These are phyloP conservation scores for Cladosporium oxysporum DNA, from an alignment of 2,329 filamentous ascomycete genomes.

Conservation along the genomic window DNA sequence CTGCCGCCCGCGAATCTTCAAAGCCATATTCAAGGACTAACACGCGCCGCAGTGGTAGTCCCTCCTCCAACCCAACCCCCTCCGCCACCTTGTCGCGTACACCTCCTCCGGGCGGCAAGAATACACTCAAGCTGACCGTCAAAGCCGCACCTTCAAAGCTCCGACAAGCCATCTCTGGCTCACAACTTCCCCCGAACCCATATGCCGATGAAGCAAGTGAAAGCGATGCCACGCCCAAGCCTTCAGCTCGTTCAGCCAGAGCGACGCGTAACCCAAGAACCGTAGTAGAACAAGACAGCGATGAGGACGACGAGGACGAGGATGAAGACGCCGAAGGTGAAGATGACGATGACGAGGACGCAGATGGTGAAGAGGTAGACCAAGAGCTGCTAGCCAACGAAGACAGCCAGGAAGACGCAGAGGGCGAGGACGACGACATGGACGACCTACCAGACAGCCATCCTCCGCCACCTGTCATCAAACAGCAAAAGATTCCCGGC, in stretches of 20 bases:
- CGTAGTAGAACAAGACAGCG: constrained; percentile 39
- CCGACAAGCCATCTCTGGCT: constrained; percentile 47
- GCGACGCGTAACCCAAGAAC: constrained; percentile 38
- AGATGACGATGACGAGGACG: constrained; percentile 38
- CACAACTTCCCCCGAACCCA: constrained; percentile 36
- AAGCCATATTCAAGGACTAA: constrained; percentile 33
- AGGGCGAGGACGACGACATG: constrained; percentile 41
- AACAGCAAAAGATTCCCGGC: constrained; percentile 24
- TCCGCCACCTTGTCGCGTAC: constrained; percentile 36
- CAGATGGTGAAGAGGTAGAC: constrained; percentile 29
- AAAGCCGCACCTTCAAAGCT: constrained; percentile 53
- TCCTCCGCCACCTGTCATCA: constrained; percentile 39
- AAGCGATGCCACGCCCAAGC: constrained; percentile 38
- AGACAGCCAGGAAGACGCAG: constrained; percentile 38
- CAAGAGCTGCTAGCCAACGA: constrained; percentile 30
- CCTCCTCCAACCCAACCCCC: constrained; percentile 21
- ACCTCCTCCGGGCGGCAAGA: constrained; percentile 45
- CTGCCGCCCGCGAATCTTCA: constrained; percentile 24
- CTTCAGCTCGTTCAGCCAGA: constrained; percentile 27
- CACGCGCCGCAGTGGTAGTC: constrained; percentile 28
- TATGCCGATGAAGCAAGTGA: constrained; percentile 35
- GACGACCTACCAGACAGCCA: constrained; percentile 38
- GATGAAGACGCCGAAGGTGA: constrained; percentile 45
- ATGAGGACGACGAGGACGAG: constrained; percentile 33
- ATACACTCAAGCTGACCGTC: constrained; percentile 52